Evolutionary conservation across 2,329 filamentous ascomycete genomes (phyloP).

Genomic region (Myriosclerotinia curreyana): DNA sequence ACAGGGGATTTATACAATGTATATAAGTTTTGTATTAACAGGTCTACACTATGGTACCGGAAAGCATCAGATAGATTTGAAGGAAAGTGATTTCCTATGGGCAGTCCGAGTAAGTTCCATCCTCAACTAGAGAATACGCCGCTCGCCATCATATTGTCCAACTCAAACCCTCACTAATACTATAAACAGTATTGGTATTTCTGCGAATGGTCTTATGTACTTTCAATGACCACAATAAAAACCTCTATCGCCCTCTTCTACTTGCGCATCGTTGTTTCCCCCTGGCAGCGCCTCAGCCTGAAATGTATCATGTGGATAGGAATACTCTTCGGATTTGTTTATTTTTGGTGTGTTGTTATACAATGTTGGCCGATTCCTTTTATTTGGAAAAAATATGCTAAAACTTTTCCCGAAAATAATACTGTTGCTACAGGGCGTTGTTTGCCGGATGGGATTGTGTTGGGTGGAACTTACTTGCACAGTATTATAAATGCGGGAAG

Average conservation of each 20-base stretch:
- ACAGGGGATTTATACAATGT: constrained; percentile 7
- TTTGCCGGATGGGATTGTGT: background rate
- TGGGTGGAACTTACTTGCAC: background rate
- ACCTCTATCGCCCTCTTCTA: constrained; percentile 4
- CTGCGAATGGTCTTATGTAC: background rate
- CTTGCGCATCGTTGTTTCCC: background rate
- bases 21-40: background rate
- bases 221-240: background rate
- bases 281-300: background rate
- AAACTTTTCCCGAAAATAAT: background rate
- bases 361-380: constrained; percentile 7
- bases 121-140: background rate
- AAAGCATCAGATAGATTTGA: background rate
- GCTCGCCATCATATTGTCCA: background rate
- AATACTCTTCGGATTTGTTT: background rate
- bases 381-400: background rate
- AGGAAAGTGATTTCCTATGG: background rate
- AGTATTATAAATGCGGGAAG: background rate
- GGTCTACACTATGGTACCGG: background rate
- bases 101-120: background rate
- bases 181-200: background rate
- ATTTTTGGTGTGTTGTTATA: background rate
- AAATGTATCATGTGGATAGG: constrained; percentile 7
- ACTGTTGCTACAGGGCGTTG: background rate
- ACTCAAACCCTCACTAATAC: background rate